Base-by-base conservation (phyloP, 306 rosid species). In the Castanea sativa region DNA sequence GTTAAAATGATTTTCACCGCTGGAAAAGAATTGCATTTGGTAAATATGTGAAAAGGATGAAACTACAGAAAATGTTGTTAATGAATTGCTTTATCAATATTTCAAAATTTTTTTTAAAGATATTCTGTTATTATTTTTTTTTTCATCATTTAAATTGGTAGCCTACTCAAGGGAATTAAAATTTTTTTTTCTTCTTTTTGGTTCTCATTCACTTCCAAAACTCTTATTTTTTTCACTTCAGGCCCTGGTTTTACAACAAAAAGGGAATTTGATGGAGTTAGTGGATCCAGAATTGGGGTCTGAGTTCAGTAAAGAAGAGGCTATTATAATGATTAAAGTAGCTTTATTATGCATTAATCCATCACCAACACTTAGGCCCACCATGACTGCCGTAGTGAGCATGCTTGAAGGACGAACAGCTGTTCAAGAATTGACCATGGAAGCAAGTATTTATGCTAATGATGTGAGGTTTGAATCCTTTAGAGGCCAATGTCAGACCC, bases 321-420 rank as follows among this genome's bases (percentile, higher is more conserved):
- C 83, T 14, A 61, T 73, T 32, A 73, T 35, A 65, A 45, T 83
- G 88, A 35, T 85, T 57, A 87, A 88, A 83, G 90, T 87, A 38
- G 94, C 92, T 69, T 73, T 92, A 2, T 57, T 85, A 13, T 90
- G 97, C 83, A 81, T 89, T 0, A 73, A 84, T 71, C 38, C 74
- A 19, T 83, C 91, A 0, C 85, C 93, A 0, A 85, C 90, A 7
- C 72, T 81, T 25, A 80, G 94, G 72, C 94, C 94, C 35, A 53
- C 78, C n/a, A 91, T 91, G 91, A 86, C 97, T 21, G 84, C 82
- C 67, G 97, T 85, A 74, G 87, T 88, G 73, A 88, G 83, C 80
- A 91, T 91, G 93, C 92, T 91, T 11, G 88, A 87, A 83, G 91
- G 87, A 49, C 79, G 75, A 79, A 69, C 45, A 1, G 35, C 18